Conservation (phyloP, 768 basidiomycete species). For the Trichaptum fuscoviolaceum region DNA sequence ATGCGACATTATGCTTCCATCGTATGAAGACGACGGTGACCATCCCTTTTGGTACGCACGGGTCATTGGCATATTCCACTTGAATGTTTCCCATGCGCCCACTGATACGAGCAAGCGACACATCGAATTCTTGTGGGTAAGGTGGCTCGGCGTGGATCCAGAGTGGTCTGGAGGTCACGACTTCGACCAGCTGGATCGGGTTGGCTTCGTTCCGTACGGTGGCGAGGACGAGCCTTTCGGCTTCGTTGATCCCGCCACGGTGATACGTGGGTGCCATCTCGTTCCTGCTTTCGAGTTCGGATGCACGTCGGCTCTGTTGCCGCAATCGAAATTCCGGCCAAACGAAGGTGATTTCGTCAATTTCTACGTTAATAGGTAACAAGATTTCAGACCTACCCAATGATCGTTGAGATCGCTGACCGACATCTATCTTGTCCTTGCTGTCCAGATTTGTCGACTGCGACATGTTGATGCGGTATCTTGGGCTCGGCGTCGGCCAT, state of each 20-base stretch:
- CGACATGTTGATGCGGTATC: constrained; percentile 22
- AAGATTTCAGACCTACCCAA: background rate
- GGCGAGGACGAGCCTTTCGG: constrained; percentile 16
- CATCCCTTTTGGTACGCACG: constrained; percentile 34
- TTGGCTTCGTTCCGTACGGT: constrained; percentile 11
- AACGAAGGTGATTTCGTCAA: constrained; percentile 16
- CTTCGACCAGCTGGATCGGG: constrained; percentile 5
- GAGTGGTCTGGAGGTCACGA: constrained; percentile 14
- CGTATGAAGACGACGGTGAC: constrained; percentile 3
- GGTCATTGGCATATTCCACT: constrained; percentile 27
- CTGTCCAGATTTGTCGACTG: constrained; percentile 22
- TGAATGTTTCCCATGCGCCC: constrained; percentile 13
- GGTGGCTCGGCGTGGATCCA: constrained; percentile 13
- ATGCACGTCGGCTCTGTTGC: constrained; percentile 12
- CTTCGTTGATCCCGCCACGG: constrained; percentile 18
- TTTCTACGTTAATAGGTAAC: constrained; percentile 24
- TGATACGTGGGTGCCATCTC: constrained; percentile 17
- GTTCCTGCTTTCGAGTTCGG: constrained; percentile 28
- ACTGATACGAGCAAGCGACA: background rate
- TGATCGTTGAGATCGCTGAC: background rate
- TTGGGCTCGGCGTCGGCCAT: constrained; percentile 22
- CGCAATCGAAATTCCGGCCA: constrained; percentile 6
- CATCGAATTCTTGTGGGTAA: constrained; percentile 15
- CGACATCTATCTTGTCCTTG: too few relatives aligned
- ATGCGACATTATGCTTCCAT: constrained; percentile 6